Evolutionary conservation across 2,329 filamentous ascomycete genomes (phyloP).

Genomic region (Beauveria bassiana): DNA sequence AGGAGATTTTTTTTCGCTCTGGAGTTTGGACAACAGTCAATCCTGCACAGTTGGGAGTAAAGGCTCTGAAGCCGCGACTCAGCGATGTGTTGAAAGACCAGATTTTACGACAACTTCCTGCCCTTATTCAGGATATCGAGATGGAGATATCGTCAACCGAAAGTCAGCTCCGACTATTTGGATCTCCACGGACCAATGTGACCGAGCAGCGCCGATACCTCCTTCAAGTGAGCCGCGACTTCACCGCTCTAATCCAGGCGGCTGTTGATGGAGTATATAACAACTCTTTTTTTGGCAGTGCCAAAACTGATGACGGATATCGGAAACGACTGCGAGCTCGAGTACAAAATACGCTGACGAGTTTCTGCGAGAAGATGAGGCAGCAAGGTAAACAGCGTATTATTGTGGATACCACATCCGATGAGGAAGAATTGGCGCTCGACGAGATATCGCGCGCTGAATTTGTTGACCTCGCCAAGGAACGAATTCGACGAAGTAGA

Average conservation of each 20-base stretch:
- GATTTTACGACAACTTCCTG: conserved; percentile 24
- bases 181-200: conserved; percentile 15
- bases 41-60: conserved; percentile 16
- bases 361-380: conserved; percentile 20
- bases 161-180: conserved; percentile 18
- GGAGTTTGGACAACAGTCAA: conserved; percentile 14
- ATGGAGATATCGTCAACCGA: conserved; percentile 14
- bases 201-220: conserved; percentile 21
- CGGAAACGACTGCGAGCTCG: conserved; percentile 19
- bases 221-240: conserved; percentile 17
- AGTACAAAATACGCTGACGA: conserved; percentile 17
- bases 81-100: conserved; percentile 18
- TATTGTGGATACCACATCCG: conserved; percentile 13
- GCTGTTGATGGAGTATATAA: conserved; percentile 24
- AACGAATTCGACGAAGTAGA: conserved; percentile 30
- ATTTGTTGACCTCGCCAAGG: conserved; percentile 32
- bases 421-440: conserved; percentile 4
- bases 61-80: conserved; percentile 15
- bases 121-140: conserved; percentile 19
- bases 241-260: conserved; percentile 19
- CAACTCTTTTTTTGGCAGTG: conserved; percentile 22
- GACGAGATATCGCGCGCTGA: conserved; percentile 16
- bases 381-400: conserved; percentile 15
- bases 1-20: conserved; percentile 15
- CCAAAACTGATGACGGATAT: conserved; percentile 14